Evolutionary conservation across 345 rosid species (phyloP), one percentile per base, ranked within the genome.

Genomic region (Abelmoschus esculentus): DNA sequence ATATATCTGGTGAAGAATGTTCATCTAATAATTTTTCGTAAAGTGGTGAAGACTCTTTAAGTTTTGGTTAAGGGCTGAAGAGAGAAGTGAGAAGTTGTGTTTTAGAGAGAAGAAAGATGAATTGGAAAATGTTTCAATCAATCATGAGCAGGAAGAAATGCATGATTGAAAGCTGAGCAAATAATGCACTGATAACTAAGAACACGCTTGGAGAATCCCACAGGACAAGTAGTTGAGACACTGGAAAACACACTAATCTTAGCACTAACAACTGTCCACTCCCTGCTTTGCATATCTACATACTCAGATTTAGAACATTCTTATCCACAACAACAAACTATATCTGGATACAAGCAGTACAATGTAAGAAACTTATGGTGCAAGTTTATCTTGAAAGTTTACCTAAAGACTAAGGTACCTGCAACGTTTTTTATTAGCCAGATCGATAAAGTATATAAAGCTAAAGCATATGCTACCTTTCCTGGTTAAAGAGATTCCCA

Each of bases 401-500:
- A 34, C 38, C 38, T 34, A 6, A 34, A 34, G 36, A 58, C 12
- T 28, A 19, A 5, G 34, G 36, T 29, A 28, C 15, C 32, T 57
- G 61, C 36, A 28, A 7, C 26, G 12, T 57, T 11, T 57, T 29
- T 29, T 49, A 57, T 57, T 15, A 1, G 61, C 4, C 13, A 52
- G 56, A 52, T 7, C n/a, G 22, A 6, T 26, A 57, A 28, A 3
- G n/a, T 40, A 40, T 40, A 40, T 40, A 40, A 40, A 40, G 44
- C 10, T 40, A 40, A 8, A 40, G 10, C 44, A 40, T 8, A 40
- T 40, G 44, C 63, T 31, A 10, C 62, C 19, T 59, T 59, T 60
- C 22, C 64, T 15, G 36, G n/a, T 34, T 60, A 15, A 60, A 60
- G 64, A 60, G 64, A 34, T 60, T 60, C 64, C 64, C 26, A 32